Percentiles rank a stretch among this genome's conserved stretches.
Conservation (phyloP, 768 basidiomycete genomes). For the Leccinum ochraceum region DNA sequence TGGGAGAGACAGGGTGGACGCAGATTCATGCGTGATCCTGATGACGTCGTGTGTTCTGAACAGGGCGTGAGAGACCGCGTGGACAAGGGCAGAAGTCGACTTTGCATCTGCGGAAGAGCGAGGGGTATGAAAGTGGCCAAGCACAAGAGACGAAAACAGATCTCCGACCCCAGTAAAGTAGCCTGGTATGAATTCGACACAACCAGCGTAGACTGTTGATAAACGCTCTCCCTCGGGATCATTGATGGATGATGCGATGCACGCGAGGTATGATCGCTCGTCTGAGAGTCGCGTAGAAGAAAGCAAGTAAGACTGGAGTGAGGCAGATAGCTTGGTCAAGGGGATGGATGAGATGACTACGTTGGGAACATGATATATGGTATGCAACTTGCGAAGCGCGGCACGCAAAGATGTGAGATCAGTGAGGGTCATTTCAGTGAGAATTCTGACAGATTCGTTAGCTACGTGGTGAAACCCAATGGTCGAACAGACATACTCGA, state of each 20-base stretch:
- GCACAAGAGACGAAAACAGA: conserved; percentile 89
- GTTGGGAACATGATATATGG: conserved; percentile 73
- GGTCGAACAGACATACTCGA: conserved; percentile 59
- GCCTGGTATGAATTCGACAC: conserved; percentile 78
- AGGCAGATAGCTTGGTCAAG: conserved; percentile 58
- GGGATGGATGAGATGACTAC: conserved; percentile 93
- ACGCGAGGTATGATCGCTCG: conserved; percentile 61
- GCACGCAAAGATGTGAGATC: conserved; percentile 63
- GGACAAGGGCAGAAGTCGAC: conserved; percentile 15
- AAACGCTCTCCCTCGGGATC: conserved; percentile 14
- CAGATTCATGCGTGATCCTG: conserved; percentile 55
- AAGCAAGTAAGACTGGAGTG: conserved; percentile 50
- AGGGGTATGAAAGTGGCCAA: conserved; percentile 67
- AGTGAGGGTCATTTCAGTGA: conserved; percentile 73
- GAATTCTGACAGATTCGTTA: conserved; percentile 47
- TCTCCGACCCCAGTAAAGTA: conserved; percentile 98
- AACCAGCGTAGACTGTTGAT: conserved; percentile 58
- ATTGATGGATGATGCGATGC: conserved; percentile 67
- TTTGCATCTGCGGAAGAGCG: conserved; percentile 12
- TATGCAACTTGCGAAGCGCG: conserved; percentile 76
- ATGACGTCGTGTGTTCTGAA: conserved; percentile 77
- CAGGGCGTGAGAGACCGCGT: conserved; percentile 67
- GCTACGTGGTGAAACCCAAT: not conserved
- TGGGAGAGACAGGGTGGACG: conserved; percentile 49
- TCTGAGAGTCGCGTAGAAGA: conserved; percentile 13